Conservation (phyloP, 2,329 filamentous ascomycete species). For the Penicillium sp. region DNA sequence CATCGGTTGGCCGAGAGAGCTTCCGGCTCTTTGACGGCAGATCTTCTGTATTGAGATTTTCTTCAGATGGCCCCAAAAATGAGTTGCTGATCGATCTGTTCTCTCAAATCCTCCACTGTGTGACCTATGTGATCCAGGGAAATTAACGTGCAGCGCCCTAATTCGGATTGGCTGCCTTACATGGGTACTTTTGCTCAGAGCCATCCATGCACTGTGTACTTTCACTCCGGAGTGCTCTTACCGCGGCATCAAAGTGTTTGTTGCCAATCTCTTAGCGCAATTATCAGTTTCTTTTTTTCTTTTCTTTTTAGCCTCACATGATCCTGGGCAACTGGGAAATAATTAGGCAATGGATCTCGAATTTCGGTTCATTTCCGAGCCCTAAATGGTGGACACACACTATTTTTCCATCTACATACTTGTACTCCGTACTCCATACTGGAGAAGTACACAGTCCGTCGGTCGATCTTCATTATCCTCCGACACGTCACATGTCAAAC, state of each 20-base stretch:
- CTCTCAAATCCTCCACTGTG: neutral
- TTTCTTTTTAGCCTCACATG: neutral
- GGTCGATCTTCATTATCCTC: neutral
- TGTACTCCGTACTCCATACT: neutral
- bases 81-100: neutral
- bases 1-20: slow-evolving; percentile 17
- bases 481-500: no score
- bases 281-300: neutral
- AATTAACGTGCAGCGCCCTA: neutral
- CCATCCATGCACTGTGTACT: neutral
- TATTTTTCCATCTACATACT: neutral
- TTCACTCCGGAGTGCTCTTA: neutral
- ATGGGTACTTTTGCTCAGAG: neutral
- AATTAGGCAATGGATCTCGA: neutral
- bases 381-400: neutral
- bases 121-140: neutral
- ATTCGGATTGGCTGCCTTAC: neutral
- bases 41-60: neutral
- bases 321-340: neutral
- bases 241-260: neutral
- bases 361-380: neutral
- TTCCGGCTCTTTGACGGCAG: slow-evolving; percentile 12
- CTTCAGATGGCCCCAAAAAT: neutral
- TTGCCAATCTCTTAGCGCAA: neutral
- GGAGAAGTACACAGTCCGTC: neutral